Evolutionary conservation across 208 protist genomes (phyloP).

Genomic region (Leishmania tarentolae): DNA sequence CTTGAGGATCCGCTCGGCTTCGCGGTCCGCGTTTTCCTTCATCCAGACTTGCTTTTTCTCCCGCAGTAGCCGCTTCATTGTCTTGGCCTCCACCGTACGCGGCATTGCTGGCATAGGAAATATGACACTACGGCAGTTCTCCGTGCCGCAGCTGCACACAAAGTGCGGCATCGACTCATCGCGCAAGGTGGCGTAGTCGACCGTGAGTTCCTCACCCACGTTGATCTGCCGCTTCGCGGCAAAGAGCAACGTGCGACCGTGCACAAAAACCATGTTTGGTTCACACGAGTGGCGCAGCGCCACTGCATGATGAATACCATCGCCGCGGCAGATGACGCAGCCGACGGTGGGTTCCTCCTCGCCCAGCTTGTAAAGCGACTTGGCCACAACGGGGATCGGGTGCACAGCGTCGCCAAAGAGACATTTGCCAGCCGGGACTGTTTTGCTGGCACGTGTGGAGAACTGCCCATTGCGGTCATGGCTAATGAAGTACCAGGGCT

Average conservation of each 20-base stretch:
- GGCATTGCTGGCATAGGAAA: slow-evolving; percentile 70
- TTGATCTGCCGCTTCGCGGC: slow-evolving; percentile 79
- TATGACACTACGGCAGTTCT: slow-evolving; percentile 85
- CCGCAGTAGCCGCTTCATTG: slow-evolving; percentile 59
- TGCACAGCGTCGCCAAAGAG: slow-evolving; percentile 79
- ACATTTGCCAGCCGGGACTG: slow-evolving; percentile 67
- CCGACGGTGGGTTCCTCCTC: slow-evolving; percentile 74
- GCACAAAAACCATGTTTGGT: slow-evolving; percentile 87
- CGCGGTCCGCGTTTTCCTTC: slow-evolving; percentile 72
- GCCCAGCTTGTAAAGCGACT: slow-evolving; percentile 78
- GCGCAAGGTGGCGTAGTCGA: slow-evolving; percentile 85
- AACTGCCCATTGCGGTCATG: slow-evolving; percentile 84
- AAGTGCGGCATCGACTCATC: slow-evolving; percentile 83
- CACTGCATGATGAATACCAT: slow-evolving; percentile 71
- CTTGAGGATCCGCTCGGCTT: slow-evolving; percentile 78
- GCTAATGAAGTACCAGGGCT: slow-evolving; percentile 86
- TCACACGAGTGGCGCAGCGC: slow-evolving; percentile 91
- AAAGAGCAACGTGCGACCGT: slow-evolving; percentile 78
- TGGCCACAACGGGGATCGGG: slow-evolving; percentile 70
- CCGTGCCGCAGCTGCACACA: slow-evolving; percentile 80
- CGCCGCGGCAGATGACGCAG: slow-evolving; percentile 73
- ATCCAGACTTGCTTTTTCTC: slow-evolving; percentile 80
- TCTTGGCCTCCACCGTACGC: slow-evolving; percentile 67
- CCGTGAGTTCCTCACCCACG: slow-evolving; percentile 85
- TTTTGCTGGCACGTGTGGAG: slow-evolving; percentile 70